Percentiles rank a stretch among this genome's conserved stretches.
Evolutionary conservation across 352 stramenopile species (phyloP).

Genomic region (Phytophthora citricola): DNA sequence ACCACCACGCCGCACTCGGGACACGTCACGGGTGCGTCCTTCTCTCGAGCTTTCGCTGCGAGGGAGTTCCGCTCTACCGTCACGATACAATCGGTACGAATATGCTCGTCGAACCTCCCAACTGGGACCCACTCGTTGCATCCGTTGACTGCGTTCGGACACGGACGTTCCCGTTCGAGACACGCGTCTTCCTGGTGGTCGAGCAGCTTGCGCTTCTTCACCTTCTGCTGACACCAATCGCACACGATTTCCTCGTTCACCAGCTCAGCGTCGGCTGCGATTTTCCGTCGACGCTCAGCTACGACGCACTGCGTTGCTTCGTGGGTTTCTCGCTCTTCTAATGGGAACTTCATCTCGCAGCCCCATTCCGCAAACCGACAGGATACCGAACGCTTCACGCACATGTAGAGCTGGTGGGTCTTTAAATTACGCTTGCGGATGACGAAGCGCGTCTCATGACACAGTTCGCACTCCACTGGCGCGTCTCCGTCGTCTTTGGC

Average conservation of each 20-base stretch:
- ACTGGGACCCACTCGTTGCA: conserved; percentile 79
- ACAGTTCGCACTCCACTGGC: conserved; percentile 48
- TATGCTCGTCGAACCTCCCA: conserved; percentile 56
- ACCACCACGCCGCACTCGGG: conserved; percentile 59
- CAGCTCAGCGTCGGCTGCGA: conserved; percentile 45
- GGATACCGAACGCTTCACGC: conserved; percentile 49
- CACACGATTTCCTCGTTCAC: conserved; percentile 67
- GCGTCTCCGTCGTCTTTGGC: conserved; percentile 48
- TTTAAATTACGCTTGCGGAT: conserved; percentile 47
- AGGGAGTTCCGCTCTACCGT: conserved; percentile 64
- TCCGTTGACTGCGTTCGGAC: conserved; percentile 62
- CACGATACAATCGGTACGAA: conserved; percentile 56
- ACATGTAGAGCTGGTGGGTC: conserved; percentile 54
- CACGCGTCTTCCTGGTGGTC: conserved; percentile 87
- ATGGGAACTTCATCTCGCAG: conserved; percentile 48
- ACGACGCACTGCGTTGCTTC: conserved; percentile 56
- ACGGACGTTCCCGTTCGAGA: conserved; percentile 66
- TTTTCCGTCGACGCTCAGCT: conserved; percentile 40
- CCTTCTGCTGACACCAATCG: conserved; percentile 67
- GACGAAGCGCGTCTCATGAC: conserved; percentile 36
- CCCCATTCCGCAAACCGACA: conserved; percentile 64
- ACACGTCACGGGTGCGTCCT: conserved; percentile 53
- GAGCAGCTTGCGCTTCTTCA: conserved; percentile 73
- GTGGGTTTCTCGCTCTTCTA: conserved; percentile 46
- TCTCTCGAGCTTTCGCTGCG: conserved; percentile 51